phyloP scores from a whole-genome alignment of 495 filamentous ascomycete species.

The Cenococcum geophilum region DNA sequence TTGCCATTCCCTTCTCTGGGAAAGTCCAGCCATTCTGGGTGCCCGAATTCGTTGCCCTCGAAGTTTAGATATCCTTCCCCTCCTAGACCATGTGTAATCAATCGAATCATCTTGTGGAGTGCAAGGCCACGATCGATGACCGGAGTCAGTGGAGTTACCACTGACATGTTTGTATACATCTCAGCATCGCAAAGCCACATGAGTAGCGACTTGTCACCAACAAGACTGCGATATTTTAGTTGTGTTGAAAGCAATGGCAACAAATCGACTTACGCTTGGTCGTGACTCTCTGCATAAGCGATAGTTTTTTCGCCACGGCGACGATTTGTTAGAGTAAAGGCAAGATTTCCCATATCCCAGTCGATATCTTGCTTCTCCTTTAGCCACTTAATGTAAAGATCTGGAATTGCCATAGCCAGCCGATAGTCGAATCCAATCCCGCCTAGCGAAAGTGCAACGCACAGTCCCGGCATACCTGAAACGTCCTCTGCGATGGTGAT shows the following conservation, averaged over 20 bases:
- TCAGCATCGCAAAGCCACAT: conserved; percentile 98
- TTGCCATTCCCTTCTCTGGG: conserved; percentile 91
- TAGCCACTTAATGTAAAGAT: conserved; percentile 97
- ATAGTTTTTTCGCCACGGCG: conserved; percentile 98
- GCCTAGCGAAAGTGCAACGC: conserved; percentile 74
- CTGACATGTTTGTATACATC: conserved; percentile 97
- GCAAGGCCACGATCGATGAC: conserved; percentile 87
- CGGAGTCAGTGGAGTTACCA: conserved; percentile 72
- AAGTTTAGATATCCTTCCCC: conserved; percentile 98
- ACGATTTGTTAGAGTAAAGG: conserved; percentile 82
- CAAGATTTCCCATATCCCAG: conserved; percentile 85
- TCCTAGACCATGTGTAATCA: conserved; percentile 88
- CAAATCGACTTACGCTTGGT: conserved; percentile 76
- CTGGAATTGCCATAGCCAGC: conserved; percentile 94
- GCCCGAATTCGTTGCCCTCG: conserved; percentile 97
- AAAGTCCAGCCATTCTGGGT: conserved; percentile 99
- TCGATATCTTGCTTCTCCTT: conserved; percentile 89
- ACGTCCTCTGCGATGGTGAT: conserved; percentile 97
- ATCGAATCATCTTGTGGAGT: conserved; percentile 93
- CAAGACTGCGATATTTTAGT: conserved; percentile 57
- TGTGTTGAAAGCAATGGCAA: conserved; percentile 25
- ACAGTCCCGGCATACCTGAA: conserved; percentile 94
- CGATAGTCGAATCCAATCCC: conserved; percentile 96
- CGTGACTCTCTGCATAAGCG: conserved; percentile 93
- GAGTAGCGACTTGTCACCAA: conserved; percentile 92